A percentile compares a stretch with the other conserved stretches of the same genome.
These are phyloP conservation scores for Fagus crenata DNA, from an alignment of 306 rosid species.

Conservation along the genomic window DNA sequence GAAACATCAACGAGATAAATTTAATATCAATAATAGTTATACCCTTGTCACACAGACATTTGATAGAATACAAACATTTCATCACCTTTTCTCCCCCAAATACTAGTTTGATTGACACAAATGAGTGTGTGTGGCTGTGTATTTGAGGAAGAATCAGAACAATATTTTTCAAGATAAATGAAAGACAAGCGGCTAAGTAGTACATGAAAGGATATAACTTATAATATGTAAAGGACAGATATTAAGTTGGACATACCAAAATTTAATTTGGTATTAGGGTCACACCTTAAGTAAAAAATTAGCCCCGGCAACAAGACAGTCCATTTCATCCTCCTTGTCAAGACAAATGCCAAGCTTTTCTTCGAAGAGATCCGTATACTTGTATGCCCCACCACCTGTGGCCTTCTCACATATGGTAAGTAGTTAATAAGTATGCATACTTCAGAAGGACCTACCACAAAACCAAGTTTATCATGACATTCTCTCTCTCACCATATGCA, in stretches of 20 bases:
- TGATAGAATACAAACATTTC: background rate
- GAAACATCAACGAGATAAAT: conserved; percentile 4
- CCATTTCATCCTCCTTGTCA: conserved; percentile 95
- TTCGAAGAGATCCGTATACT: conserved; percentile 72
- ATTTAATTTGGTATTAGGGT: conserved; percentile 27
- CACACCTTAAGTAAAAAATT: conserved; percentile 93
- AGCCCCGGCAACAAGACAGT: conserved; percentile 94
- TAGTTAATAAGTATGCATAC: conserved; percentile 30
- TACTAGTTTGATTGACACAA: background rate
- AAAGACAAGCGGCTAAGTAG: conserved; percentile 11
- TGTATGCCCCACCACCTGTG: conserved; percentile 94
- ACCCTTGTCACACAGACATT: background rate
- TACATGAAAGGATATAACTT: conserved; percentile 12
- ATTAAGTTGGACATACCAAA: conserved; percentile 22
- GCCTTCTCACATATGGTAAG: conserved; percentile 61
- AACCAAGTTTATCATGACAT: conserved; percentile 25
- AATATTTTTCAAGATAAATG: background rate
- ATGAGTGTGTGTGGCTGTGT: background rate
- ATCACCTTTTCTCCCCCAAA: background rate
- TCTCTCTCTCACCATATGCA: background rate
- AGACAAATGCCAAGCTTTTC: conserved; percentile 76
- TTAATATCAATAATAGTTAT: background rate
- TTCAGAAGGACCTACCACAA: conserved; percentile 33
- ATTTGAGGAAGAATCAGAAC: background rate
- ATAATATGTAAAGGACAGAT: background rate